A percentile compares a stretch with the other conserved stretches of the same genome.
Evolutionary conservation across 2,329 filamentous ascomycete genomes (phyloP).

Genomic region (Talaromyces sp.): DNA sequence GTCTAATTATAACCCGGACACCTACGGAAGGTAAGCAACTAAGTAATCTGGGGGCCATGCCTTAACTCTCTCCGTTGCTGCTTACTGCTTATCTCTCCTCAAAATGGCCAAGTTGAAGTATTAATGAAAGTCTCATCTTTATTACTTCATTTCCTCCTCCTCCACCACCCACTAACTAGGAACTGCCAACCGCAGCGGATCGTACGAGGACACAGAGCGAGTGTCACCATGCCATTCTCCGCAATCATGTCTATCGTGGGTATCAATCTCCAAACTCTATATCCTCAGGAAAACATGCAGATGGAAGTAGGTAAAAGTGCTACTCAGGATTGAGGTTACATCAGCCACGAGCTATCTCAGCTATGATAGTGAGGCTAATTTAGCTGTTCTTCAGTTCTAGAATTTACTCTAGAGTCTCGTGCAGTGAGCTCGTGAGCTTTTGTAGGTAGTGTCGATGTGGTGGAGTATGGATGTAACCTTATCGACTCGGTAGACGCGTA

Average conservation of each 20-base stretch:
- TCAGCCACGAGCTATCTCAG: constrained; percentile 9
- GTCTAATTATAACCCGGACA: neutral
- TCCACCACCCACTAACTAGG: neutral
- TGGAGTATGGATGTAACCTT: constrained; percentile 4
- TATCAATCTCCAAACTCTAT: constrained; percentile 1
- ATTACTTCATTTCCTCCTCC: neutral
- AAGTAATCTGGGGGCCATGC: constrained; percentile 1
- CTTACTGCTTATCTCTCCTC: neutral
- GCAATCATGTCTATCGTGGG: neutral
- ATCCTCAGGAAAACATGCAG: too few species aligned
- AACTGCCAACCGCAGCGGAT: too few species aligned
- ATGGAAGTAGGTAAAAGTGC: neutral
- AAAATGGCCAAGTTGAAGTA: neutral
- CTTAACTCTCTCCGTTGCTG: neutral
- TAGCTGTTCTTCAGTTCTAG: neutral
- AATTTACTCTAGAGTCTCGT: neutral
- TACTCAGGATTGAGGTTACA: constrained; percentile 4
- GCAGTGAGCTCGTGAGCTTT: constrained; percentile 2
- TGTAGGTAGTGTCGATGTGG: neutral
- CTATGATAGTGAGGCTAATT: neutral
- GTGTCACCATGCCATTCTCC: constrained; percentile 11
- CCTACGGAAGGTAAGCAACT: too few species aligned
- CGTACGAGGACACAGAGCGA: neutral
- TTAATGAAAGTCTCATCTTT: neutral
- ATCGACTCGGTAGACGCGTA: neutral